These are phyloP conservation scores for Trametes hirsuta DNA, from an alignment of 1,284 basidiomycete species.

Conservation along the genomic window DNA sequence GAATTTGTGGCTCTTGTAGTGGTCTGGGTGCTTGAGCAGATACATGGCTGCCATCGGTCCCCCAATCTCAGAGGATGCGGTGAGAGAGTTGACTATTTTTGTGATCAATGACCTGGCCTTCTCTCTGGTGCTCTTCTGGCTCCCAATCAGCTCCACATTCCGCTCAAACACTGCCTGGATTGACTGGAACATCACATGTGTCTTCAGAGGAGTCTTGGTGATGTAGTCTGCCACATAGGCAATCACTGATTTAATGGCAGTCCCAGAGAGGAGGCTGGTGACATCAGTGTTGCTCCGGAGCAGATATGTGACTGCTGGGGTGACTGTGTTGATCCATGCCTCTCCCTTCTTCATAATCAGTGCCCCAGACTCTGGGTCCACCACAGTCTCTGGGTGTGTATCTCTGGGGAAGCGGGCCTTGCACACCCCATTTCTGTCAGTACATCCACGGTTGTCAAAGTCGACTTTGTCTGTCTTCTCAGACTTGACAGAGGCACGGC, in stretches of 20 bases:
- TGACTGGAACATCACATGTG: no score
- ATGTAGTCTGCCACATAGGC: slow-evolving; percentile 46
- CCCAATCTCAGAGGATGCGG: slow-evolving; percentile 15
- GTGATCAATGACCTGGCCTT: no score
- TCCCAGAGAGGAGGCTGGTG: slow-evolving; percentile 39
- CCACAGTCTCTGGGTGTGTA: no score
- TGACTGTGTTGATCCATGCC: slow-evolving; percentile 39
- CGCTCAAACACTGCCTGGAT: no score
- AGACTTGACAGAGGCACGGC: neutral
- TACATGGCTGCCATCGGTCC: slow-evolving; percentile 17
- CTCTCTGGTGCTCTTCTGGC: no score
- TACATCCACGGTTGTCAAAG: no score
- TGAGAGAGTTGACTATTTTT: neutral
- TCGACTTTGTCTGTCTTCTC: no score
- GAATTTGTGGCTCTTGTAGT: slow-evolving; percentile 21
- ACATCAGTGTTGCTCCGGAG: slow-evolving; percentile 42
- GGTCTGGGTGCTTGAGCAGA: slow-evolving; percentile 18
- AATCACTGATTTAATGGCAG: slow-evolving; percentile 41
- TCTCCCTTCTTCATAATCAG: slow-evolving; percentile 37
- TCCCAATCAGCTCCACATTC: no score
- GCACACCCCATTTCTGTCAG: no score
- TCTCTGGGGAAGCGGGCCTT: no score
- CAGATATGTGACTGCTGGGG: slow-evolving; percentile 35
- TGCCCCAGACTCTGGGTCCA: no score
- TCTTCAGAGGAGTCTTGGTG: slow-evolving; percentile 31